Evolutionary conservation across 2,329 filamentous ascomycete species (phyloP).

Genomic region (Colletotrichum limetticola): DNA sequence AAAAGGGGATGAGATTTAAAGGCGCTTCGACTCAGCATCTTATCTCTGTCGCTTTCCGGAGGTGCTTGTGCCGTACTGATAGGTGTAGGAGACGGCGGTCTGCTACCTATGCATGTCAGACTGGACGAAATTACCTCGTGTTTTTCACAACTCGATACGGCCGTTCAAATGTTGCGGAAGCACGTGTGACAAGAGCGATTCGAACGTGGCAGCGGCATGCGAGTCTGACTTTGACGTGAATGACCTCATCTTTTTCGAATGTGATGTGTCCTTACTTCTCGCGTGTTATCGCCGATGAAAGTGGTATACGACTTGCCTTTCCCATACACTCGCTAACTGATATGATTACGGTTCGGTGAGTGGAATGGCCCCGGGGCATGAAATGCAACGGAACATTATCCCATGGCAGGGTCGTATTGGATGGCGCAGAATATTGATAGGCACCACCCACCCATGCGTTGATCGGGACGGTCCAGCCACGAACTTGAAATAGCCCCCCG

Average conservation of each 20-base stretch:
- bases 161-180: neutral
- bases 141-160: neutral
- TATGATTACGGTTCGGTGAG: neutral
- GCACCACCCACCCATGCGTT: constrained; percentile 21
- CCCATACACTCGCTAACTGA: neutral
- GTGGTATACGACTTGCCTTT: neutral
- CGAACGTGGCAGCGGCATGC: neutral
- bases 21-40: constrained; percentile 4
- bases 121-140: neutral
- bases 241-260: neutral
- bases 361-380: neutral
- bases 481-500: neutral
- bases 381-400: constrained; percentile 14
- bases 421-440: constrained; percentile 11
- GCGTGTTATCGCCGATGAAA: neutral
- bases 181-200: neutral
- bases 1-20: no score
- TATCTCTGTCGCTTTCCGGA: constrained; percentile 4
- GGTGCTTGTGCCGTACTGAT: neutral
- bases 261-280: neutral
- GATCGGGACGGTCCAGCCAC: constrained; percentile 17
- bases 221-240: neutral
- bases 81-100: neutral
- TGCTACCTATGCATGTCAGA: constrained; percentile 25
- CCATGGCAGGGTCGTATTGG: constrained; percentile 18